Evolutionary conservation across 2,329 filamentous ascomycete genomes (phyloP).

Genomic region (Fusarium anguioides): DNA sequence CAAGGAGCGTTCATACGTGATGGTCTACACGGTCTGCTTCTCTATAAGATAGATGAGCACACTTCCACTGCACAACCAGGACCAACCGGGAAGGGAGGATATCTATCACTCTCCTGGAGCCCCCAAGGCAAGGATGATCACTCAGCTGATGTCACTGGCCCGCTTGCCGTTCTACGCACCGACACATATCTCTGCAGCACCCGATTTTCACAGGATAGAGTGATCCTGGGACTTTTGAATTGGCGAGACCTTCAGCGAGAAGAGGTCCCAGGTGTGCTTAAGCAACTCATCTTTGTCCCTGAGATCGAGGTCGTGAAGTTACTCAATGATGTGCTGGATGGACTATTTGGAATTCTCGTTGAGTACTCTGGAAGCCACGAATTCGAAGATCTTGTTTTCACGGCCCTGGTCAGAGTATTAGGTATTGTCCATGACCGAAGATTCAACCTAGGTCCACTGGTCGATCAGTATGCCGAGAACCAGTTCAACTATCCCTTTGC

Average conservation of each 20-base stretch:
- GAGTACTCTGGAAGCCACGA: conserved; percentile 92
- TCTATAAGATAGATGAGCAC: conserved; percentile 93
- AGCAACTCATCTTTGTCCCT: conserved; percentile 89
- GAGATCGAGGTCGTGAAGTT: conserved; percentile 99
- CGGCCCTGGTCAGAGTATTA: conserved; percentile 86
- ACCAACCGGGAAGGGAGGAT: conserved; percentile 81
- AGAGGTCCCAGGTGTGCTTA: conserved; percentile 78
- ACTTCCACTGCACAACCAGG: conserved; percentile 75
- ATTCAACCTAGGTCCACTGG: conserved; percentile 89
- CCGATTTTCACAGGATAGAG: conserved; percentile 90
- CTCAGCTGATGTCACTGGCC: conserved; percentile 80
- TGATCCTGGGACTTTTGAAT: conserved; percentile 82
- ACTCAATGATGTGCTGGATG: conserved; percentile 86
- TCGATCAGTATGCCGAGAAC: conserved; percentile 89
- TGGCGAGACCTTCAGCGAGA: conserved; percentile 83
- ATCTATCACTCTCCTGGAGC: conserved; percentile 85
- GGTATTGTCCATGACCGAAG: conserved; percentile 94
- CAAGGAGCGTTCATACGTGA: conserved; percentile 90
- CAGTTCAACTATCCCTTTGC: conserved; percentile 95
- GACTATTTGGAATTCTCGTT: conserved; percentile 89
- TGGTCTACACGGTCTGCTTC: conserved; percentile 79
- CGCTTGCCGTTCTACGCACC: conserved; percentile 81
- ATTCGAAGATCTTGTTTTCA: conserved; percentile 93
- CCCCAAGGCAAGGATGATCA: conserved; percentile 73
- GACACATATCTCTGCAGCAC: conserved; percentile 95